Conservation (phyloP, 73 alveolate genomes). For the Stentor roeselii region DNA sequence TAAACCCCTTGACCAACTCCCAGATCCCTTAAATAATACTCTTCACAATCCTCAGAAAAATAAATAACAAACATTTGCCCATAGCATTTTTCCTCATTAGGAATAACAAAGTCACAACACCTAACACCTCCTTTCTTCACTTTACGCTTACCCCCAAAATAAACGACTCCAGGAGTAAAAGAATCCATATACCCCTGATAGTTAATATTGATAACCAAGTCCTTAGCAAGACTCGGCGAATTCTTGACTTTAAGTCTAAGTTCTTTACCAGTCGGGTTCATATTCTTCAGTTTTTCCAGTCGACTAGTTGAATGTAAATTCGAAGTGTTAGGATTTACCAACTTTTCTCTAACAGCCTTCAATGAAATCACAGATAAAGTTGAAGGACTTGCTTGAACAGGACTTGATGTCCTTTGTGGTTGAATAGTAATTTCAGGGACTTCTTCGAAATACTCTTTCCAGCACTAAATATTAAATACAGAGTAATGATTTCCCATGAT, state of each 20-base stretch:
- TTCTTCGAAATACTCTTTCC: not conserved
- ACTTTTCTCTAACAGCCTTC: not conserved
- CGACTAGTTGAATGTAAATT: not conserved
- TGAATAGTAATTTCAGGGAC: not conserved
- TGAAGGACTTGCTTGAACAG: not conserved
- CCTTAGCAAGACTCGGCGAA: not conserved
- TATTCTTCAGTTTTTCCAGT: not conserved
- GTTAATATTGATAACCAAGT: not conserved
- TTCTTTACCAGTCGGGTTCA: not conserved
- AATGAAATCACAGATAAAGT: not conserved
- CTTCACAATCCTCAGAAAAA: not conserved
- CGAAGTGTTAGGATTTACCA: not conserved
- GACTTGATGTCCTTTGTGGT: too few species aligned
- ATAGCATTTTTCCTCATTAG: not conserved
- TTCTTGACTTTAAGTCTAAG: constrained; percentile 12
- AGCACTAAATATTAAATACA: not conserved
- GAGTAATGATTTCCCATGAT: not conserved
- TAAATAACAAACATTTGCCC: not conserved
- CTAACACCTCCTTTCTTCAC: not conserved
- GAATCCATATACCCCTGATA: not conserved
- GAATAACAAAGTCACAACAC: constrained; percentile 21
- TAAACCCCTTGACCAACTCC: constrained; percentile 4
- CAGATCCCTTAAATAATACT: not conserved
- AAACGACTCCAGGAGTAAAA: not conserved
- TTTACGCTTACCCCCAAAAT: constrained; percentile 11